Conservation (phyloP, 257 asterid species). For the Cordia subcordata region DNA sequence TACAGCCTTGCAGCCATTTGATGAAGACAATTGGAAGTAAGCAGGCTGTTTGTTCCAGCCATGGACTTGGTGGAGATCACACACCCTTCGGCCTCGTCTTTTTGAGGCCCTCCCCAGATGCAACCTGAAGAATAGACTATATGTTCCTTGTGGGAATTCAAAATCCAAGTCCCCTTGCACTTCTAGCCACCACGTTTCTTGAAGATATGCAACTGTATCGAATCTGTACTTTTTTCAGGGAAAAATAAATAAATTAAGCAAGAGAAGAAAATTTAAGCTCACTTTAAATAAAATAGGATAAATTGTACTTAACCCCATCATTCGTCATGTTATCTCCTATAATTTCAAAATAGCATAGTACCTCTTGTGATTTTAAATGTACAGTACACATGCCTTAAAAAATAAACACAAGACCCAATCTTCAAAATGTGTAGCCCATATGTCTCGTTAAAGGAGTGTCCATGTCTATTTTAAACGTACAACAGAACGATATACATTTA, state of each 20-base stretch:
- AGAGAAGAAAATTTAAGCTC: not conserved
- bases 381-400: too few relatives aligned
- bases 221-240: conserved; percentile 26
- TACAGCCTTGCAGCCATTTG: conserved; percentile 25
- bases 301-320: too few relatives aligned
- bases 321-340: too few relatives aligned
- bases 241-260: too few relatives aligned
- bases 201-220: conserved; percentile 40
- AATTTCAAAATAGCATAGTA: too few relatives aligned
- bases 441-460: too few relatives aligned
- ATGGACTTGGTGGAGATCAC: conserved; percentile 28
- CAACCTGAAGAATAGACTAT: conserved; percentile 47
- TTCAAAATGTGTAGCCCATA: too few relatives aligned
- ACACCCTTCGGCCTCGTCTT: conserved; percentile 22
- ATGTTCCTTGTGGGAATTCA: conserved; percentile 48
- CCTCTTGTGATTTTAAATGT: too few relatives aligned
- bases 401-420: too few relatives aligned
- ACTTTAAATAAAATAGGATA: too few relatives aligned
- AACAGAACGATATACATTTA: too few relatives aligned
- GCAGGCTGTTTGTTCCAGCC: conserved; percentile 57
- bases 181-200: conserved; percentile 65
- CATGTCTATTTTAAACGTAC: too few relatives aligned
- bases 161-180: conserved; percentile 44
- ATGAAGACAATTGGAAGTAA: conserved; percentile 36
- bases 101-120: conserved; percentile 31